Evolutionary conservation across 2,329 filamentous ascomycete genomes (phyloP), one percentile per base, ranked within the genome.

Genomic region (Mycosphaerelloides madeirae): DNA sequence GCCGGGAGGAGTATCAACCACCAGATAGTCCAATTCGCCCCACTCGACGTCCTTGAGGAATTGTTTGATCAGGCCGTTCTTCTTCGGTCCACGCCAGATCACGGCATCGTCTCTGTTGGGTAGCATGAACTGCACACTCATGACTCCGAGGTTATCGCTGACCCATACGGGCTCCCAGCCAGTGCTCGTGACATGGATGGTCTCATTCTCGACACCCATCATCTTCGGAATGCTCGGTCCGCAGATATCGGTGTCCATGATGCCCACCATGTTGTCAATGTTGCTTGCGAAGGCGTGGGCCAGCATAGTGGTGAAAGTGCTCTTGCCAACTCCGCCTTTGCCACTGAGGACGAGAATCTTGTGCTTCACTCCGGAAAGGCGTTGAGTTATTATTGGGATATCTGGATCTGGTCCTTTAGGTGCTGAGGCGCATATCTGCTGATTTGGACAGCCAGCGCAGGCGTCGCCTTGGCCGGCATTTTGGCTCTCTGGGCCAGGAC

Each of bases 211-310:
- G 1, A 96, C 91, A 28, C 93, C 93, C 83, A 98, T 90, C 91
- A 98, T 97, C 72, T 96, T 96, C 15, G 93, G 93, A 59, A 98
- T 96, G 53, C 83, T 88, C 1, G 93, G 93, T 0, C 93, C 93
- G 69, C 89, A 96, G 51, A 98, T 95, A 67, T 98, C 93, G 6
- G 93, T 94, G 68, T 98, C 93, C 88, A 97, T 96, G 57, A 98
- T 84, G 15, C 91, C 93, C 20, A 98, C 87, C 1, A 81, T 87
- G 44, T 74, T 84, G 35, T 84, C 80, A 0, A 84, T 81, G 65
- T 94, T 87, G 12, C 80, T 79, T 1, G 93, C 87, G 59, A 98
- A 94, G 1, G 87, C 90, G 64, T 95, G 88, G 2, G 87, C 85
- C 14, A 97, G 80, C 58, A 97, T 80, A 2, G 83, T 85, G 3